Conservation (phyloP, 2,329 filamentous ascomycete genomes). For the Paramyrothecium roridum region DNA sequence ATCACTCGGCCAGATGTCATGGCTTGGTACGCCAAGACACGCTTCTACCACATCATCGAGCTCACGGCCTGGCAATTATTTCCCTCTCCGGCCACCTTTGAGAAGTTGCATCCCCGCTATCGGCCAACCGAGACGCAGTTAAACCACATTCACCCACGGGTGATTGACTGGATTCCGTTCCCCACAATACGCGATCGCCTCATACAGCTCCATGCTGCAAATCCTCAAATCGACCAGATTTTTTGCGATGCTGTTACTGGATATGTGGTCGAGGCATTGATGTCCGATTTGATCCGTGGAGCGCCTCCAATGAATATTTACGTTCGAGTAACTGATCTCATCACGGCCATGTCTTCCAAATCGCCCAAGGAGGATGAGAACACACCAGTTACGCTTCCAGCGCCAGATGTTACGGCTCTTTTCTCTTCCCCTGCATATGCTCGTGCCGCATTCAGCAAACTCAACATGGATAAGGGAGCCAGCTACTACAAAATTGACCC, state of each 20-base stretch:
- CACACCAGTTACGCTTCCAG: slow-evolving; percentile 13
- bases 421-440: slow-evolving; percentile 20
- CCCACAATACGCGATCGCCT: slow-evolving; percentile 21
- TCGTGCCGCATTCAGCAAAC: slow-evolving; percentile 17
- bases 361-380: neutral
- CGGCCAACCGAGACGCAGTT: slow-evolving; percentile 22
- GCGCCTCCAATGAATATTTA: slow-evolving; percentile 21
- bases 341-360: slow-evolving; percentile 18
- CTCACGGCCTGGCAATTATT: slow-evolving; percentile 28
- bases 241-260: slow-evolving; percentile 28
- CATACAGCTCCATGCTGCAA: slow-evolving; percentile 25
- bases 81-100: slow-evolving; percentile 20
- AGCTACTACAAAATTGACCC: slow-evolving; percentile 29
- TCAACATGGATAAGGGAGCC: slow-evolving; percentile 28
- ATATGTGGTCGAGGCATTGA: slow-evolving; percentile 24
- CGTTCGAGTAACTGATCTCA: slow-evolving; percentile 24
- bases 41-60: slow-evolving; percentile 29
- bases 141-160: slow-evolving; percentile 15
- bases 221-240: slow-evolving; percentile 25
- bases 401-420: slow-evolving; percentile 14
- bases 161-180: slow-evolving; percentile 28
- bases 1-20: slow-evolving; percentile 30
- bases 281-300: slow-evolving; percentile 21
- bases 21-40: slow-evolving; percentile 36
- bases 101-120: slow-evolving; percentile 21